Percentiles rank a stretch among this genome's conserved stretches.
Evolutionary conservation across 129 eudicot species (phyloP).

Genomic region (Logfia minima): DNA sequence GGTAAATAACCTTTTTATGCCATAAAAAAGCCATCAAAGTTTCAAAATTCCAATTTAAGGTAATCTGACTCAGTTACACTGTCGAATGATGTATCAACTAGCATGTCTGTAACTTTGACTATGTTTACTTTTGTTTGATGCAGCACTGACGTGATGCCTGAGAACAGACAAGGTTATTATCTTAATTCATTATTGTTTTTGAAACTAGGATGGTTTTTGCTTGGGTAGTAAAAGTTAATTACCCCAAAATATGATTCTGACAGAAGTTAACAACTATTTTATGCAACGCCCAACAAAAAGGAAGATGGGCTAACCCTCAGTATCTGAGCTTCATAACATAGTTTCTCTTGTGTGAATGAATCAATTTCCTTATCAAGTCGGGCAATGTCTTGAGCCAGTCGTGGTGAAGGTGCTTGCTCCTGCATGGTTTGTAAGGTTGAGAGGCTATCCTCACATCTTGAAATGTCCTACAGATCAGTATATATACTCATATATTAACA

Average conservation of each 20-base stretch:
- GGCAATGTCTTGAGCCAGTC: slow-evolving; percentile 67
- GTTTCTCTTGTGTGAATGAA: slow-evolving; percentile 66
- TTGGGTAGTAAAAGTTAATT: background rate
- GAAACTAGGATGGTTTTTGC: no score
- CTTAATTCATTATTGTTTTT: background rate
- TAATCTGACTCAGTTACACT: background rate
- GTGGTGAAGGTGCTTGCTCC: slow-evolving; percentile 71
- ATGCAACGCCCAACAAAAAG: background rate
- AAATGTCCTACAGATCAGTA: slow-evolving; percentile 61
- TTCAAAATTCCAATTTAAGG: background rate
- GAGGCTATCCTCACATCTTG: slow-evolving; percentile 80
- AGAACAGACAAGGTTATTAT: background rate
- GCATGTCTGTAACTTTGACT: background rate
- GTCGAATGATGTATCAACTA: background rate
- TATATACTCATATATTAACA: slow-evolving; percentile 3
- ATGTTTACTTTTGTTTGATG: background rate
- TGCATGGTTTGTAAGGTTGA: slow-evolving; percentile 69
- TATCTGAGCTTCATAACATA: slow-evolving; percentile 95
- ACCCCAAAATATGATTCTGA: background rate
- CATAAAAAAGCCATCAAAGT: background rate
- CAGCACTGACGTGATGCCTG: background rate
- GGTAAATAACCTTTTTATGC: background rate
- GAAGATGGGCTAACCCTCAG: slow-evolving; percentile 54
- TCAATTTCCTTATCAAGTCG: slow-evolving; percentile 87
- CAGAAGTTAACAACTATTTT: background rate